Conservation (phyloP, 2,329 filamentous ascomycete species). For the Dactylellina drechsleri region DNA sequence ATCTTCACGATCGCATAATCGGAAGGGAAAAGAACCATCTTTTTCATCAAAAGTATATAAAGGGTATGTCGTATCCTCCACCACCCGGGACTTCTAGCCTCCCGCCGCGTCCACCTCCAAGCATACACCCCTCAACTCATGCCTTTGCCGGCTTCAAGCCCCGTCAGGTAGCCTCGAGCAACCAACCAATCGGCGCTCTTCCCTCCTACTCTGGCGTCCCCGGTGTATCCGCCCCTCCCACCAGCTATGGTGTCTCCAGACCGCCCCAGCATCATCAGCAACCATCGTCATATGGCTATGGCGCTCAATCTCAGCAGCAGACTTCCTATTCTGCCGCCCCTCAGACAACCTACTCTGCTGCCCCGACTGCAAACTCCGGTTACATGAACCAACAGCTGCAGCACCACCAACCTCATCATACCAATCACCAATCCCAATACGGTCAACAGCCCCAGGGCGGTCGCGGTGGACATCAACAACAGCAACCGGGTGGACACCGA, state of each 20-base stretch:
- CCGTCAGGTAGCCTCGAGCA: slow-evolving; percentile 66
- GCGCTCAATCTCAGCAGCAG: slow-evolving; percentile 46
- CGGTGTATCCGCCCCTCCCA: slow-evolving; percentile 59
- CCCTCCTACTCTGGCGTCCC: slow-evolving; percentile 58
- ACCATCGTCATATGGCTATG: slow-evolving; percentile 24
- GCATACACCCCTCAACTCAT: slow-evolving; percentile 73
- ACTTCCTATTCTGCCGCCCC: slow-evolving; percentile 58
- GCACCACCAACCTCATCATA: slow-evolving; percentile 47
- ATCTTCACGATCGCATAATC: no score
- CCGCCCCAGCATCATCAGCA: slow-evolving; percentile 15
- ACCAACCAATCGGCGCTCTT: slow-evolving; percentile 60
- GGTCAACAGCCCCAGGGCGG: slow-evolving; percentile 57
- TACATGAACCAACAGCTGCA: slow-evolving; percentile 55
- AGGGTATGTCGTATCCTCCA: slow-evolving; percentile 80
- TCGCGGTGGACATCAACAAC: slow-evolving; percentile 64
- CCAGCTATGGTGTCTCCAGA: slow-evolving; percentile 32
- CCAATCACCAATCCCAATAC: slow-evolving; percentile 8
- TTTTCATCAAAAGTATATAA: slow-evolving; percentile 33
- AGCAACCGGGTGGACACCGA: slow-evolving; percentile 67
- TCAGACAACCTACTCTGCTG: slow-evolving; percentile 60
- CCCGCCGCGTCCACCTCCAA: slow-evolving; percentile 71
- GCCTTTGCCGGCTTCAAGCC: slow-evolving; percentile 70
- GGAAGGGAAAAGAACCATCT: not conserved
- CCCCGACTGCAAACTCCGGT: slow-evolving; percentile 55
- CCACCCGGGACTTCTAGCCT: slow-evolving; percentile 76